Base-by-base conservation (phyloP, 2,329 filamentous ascomycete species). In the Colletotrichum sp. region DNA sequence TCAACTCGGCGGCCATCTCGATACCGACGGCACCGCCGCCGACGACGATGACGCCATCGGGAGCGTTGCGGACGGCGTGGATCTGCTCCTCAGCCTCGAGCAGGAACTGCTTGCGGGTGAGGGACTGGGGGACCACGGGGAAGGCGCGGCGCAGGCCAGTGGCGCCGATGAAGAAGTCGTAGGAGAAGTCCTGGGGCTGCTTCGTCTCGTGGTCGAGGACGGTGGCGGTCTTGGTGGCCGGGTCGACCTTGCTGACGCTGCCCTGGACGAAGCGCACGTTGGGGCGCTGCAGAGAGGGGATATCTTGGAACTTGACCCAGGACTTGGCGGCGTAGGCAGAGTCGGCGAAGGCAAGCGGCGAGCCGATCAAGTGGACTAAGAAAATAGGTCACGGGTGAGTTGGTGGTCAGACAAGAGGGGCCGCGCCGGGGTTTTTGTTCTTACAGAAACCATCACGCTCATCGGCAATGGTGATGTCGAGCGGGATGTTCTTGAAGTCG, bases 381-480 rank as follows among this genome's bases (percentile, higher is more conserved):
- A 60, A 24, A 26, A 26, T 24, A 26, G 61, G 60, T 76, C 13
- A 77, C 30, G 30, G 59, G 73, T 61, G 32, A 39, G 16, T n/a
- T 57, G 18, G 32, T 75, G 70, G 55, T 71, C 32, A 70, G 36
- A 59, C 14, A 6, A 28, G 21, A 60, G 21, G 21, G 21, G 24
- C 21, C 34, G 34, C 16, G 8, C 14, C 26, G 36, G 61, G 34
- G 9, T 2, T 24, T 14, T n/a, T 43, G 78, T 9, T 84, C 93
- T 79, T 87, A 96, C 94, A 96, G 83, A 92, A 96, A n/a, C 95
- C 95, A 86, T 96, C 94, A n/a, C 93, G 88, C 83, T 96, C 93
- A 80, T 96, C 94, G 28, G 95, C 92, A 26, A 96, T 89, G 26
- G 93, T 95, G 67, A 96, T 92, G 48, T 95, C 90, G 16, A 95